Percentiles rank a stretch among this genome's conserved stretches.
Evolutionary conservation across 2,329 filamentous ascomycete genomes (phyloP).

Genomic region (Colletotrichum neosansevieriae): DNA sequence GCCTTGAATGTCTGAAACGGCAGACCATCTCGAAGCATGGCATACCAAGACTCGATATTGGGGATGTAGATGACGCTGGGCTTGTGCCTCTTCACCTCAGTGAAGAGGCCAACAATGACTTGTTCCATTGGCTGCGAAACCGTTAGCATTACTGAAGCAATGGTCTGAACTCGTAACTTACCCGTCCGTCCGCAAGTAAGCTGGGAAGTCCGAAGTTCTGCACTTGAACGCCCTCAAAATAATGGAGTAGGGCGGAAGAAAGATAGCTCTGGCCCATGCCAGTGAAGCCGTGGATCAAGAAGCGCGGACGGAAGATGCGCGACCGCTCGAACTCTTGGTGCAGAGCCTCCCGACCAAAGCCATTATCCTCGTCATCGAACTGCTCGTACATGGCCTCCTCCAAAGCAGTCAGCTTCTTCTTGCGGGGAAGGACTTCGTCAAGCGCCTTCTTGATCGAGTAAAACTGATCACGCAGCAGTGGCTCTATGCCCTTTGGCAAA

Average conservation of each 20-base stretch:
- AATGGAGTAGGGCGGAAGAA: slow-evolving; percentile 84
- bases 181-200: slow-evolving; percentile 84
- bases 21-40: slow-evolving; percentile 69
- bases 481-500: slow-evolving; percentile 82
- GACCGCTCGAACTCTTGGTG: slow-evolving; percentile 85
- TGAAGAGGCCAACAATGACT: slow-evolving; percentile 89
- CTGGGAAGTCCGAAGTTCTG: slow-evolving; percentile 94
- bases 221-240: slow-evolving; percentile 93
- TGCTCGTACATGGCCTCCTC: slow-evolving; percentile 95
- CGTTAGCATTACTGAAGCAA: slow-evolving; percentile 28
- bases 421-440: slow-evolving; percentile 82
- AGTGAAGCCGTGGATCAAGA: slow-evolving; percentile 82
- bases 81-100: slow-evolving; percentile 93
- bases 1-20: slow-evolving; percentile 85
- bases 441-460: slow-evolving; percentile 75
- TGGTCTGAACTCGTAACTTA: slow-evolving; percentile 53
- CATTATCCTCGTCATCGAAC: slow-evolving; percentile 82
- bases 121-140: slow-evolving; percentile 77
- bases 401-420: slow-evolving; percentile 87
- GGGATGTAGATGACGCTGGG: slow-evolving; percentile 97
- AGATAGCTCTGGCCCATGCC: slow-evolving; percentile 97
- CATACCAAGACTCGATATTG: slow-evolving; percentile 88
- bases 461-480: slow-evolving; percentile 81
- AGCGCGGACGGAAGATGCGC: slow-evolving; percentile 87
- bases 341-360: slow-evolving; percentile 85